Base-by-base conservation (phyloP, 441 rosid species). In the Melianthus villosus region DNA sequence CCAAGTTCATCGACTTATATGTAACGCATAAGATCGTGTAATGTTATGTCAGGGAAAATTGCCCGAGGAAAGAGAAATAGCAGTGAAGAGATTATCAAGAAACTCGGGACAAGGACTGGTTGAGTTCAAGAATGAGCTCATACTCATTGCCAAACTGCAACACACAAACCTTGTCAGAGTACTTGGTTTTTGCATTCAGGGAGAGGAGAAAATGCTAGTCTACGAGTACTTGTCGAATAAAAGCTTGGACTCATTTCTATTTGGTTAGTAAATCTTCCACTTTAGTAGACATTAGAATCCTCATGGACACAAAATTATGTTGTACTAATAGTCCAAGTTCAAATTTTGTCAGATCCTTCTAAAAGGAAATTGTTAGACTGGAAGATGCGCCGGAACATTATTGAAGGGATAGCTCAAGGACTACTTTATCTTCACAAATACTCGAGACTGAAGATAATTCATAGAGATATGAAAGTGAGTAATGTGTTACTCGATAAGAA, bases 181-280 rank as follows among this genome's bases (percentile, higher is more conserved):
- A 11, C 54, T 83, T 36, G 95, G 97, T 25, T 83, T 93, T 62
- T 74, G 85, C 57, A 78, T 92, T 45, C 63, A 95, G 0, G 92
- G 95, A 53, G 89, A 92, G 13, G 97, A 89, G 63, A 89, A 92
- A 51, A 92, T 89, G 27, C 92, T 81, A 0, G 82, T 89, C 52
- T 84, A 89, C 37, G 95, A 89, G 59, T 83, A 59, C 53, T 69
- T 83, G 37, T 65, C 70, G 8, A 81, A 83, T 68, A 84, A 57
- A 67, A 83, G 95, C 53, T 89, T 89, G 5, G 98, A 83, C 39
- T 67, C n/a, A n/a, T n/a, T n/a, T n/a, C n/a, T n/a, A n/a, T n/a
- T n/a, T n/a, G n/a, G n/a, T n/a, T n/a, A n/a, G n/a, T n/a, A n/a
- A n/a, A n/a, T 64, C 16, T 83, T 71, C 69, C 68, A 81, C 30